Conservation (phyloP, 2,329 filamentous ascomycete species). For the Fusarium incarnatum region DNA sequence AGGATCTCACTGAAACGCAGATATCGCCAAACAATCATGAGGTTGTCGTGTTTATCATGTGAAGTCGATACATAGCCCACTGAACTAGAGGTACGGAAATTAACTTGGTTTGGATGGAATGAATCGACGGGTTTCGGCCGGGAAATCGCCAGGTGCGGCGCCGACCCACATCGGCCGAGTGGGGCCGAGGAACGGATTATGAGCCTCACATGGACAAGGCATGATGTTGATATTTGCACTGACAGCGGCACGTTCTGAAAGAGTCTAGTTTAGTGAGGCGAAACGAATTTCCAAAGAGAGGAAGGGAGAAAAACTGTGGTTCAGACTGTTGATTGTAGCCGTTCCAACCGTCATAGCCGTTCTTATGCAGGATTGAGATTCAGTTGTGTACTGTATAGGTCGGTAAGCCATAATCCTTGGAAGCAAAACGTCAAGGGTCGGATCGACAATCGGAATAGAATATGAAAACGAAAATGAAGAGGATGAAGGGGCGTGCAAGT, state of each 20-base stretch:
- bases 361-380: not conserved
- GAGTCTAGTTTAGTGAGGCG: conserved; percentile 25
- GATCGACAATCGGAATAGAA: conserved; percentile 10
- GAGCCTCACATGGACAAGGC: conserved; percentile 12
- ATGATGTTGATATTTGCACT: not conserved
- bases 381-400: not conserved
- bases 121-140: not conserved
- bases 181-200: conserved; percentile 22
- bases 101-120: not conserved
- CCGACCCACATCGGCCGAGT: conserved; percentile 14
- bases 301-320: not conserved
- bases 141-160: not conserved
- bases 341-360: not conserved
- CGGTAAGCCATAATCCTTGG: not conserved
- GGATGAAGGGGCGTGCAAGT: conserved; percentile 4
- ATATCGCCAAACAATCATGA: not conserved
- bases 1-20: not conserved
- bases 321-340: not conserved
- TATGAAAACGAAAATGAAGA: conserved; percentile 11
- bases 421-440: not conserved
- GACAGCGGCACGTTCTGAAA: conserved; percentile 6
- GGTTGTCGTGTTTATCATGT: conserved; percentile 1
- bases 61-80: not conserved
- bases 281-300: conserved; percentile 2
- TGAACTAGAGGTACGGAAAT: not conserved